Evolutionary conservation across 78 protist genomes (phyloP).

Genomic region (Protostelium mycophagum): DNA sequence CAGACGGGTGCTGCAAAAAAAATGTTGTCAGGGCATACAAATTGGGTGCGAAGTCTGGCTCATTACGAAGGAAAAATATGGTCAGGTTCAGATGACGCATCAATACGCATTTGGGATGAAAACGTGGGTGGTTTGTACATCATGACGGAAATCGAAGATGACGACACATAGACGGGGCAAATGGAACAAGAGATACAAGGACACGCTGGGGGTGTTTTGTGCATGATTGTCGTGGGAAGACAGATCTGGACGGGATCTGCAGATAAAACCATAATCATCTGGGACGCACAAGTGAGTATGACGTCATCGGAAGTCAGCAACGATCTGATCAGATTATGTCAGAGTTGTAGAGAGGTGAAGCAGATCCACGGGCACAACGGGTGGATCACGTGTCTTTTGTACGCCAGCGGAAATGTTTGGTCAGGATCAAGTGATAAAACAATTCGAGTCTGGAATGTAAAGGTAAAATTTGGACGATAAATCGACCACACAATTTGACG

Average conservation of each 20-base stretch:
- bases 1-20: not conserved
- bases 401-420: not conserved
- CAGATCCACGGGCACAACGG: conserved; percentile 1
- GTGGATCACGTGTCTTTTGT: not conserved
- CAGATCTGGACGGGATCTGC: not conserved
- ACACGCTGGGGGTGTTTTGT: not conserved
- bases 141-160: not conserved
- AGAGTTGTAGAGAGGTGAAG: not conserved
- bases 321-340: not conserved
- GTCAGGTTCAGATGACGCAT: not conserved
- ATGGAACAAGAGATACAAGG: not conserved
- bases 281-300: not conserved
- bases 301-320: too few relatives aligned
- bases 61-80: not conserved
- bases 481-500: not conserved
- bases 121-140: not conserved
- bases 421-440: not conserved
- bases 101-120: not conserved
- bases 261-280: not conserved
- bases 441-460: not conserved
- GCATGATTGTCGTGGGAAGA: not conserved
- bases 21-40: not conserved
- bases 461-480: not conserved
- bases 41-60: not conserved
- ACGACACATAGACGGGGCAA: not conserved